Evolutionary conservation across 208 protist species (phyloP).

Genomic region (Acanthamoeba sp.): DNA sequence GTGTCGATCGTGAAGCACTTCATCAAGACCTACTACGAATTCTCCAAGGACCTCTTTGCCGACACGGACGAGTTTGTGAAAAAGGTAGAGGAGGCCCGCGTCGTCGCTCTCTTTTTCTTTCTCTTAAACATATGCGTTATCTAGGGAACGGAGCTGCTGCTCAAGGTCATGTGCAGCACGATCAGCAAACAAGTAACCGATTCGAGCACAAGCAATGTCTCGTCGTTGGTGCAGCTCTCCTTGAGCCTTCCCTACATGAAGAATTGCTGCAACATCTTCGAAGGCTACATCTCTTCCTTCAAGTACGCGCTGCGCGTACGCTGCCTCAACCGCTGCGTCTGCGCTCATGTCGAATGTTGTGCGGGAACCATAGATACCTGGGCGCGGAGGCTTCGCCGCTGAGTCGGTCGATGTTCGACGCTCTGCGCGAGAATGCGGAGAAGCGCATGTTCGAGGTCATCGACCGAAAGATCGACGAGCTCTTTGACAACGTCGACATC

Average conservation of each 20-base stretch:
- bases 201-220: slow-evolving; percentile 31
- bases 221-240: slow-evolving; percentile 18
- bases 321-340: background rate
- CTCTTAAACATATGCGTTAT: background rate
- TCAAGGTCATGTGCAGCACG: slow-evolving; percentile 38
- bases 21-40: slow-evolving; percentile 65
- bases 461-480: slow-evolving; percentile 48
- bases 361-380: background rate
- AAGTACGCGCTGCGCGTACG: background rate
- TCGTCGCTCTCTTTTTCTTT: background rate
- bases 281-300: slow-evolving; percentile 36
- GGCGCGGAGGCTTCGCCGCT: slow-evolving; percentile 4
- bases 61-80: slow-evolving; percentile 45
- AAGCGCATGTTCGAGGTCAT: slow-evolving; percentile 47
- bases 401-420: slow-evolving; percentile 7
- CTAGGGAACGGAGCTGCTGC: slow-evolving; percentile 24
- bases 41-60: slow-evolving; percentile 42
- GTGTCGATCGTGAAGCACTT: slow-evolving; percentile 50
- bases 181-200: slow-evolving; percentile 60
- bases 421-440: slow-evolving; percentile 35
- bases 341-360: too few species aligned
- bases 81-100: background rate
- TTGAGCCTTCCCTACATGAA: slow-evolving; percentile 36
- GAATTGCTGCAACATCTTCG: slow-evolving; percentile 39
- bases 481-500: slow-evolving; percentile 45